Conservation (phyloP, 768 basidiomycete species). For the Termitomyces sp. region DNA sequence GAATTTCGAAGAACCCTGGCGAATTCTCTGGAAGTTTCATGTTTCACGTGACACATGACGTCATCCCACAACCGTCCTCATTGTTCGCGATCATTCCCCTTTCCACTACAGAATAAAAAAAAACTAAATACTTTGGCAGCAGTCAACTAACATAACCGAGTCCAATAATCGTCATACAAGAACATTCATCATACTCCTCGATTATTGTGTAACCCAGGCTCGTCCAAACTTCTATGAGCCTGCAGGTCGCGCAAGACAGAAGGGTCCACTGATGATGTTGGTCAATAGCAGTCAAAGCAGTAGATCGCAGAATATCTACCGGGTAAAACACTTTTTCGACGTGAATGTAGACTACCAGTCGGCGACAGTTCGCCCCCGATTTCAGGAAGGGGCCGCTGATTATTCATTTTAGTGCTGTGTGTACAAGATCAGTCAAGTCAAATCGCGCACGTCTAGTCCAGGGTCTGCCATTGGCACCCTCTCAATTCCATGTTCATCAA, state of each 20-base stretch:
- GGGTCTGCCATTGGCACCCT: conserved; percentile 92
- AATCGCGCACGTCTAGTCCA: conserved; percentile 69
- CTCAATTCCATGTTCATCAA: conserved; percentile 82
- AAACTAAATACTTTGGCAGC: conserved; percentile 2
- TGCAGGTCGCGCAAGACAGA: conserved; percentile 85
- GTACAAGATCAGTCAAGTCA: neutral
- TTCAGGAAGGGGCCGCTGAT: conserved; percentile 65
- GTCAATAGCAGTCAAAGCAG: neutral
- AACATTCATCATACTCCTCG: conserved; percentile 15
- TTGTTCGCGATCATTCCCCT: neutral
- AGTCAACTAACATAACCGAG: conserved; percentile 1
- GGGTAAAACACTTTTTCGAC: conserved; percentile 93
- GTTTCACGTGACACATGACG: conserved; percentile 32
- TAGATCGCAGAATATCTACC: conserved; percentile 41
- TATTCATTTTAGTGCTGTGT: conserved; percentile 1
- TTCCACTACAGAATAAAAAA: conserved; percentile 5
- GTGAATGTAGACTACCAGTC: conserved; percentile 72
- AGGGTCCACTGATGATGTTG: conserved; percentile 64
- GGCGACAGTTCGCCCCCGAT: conserved; percentile 60
- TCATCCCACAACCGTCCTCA: conserved; percentile 7
- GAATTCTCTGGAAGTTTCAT: conserved; percentile 46
- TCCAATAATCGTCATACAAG: neutral
- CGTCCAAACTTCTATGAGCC: conserved; percentile 81
- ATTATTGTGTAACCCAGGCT: conserved; percentile 27
- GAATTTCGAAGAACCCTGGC: conserved; percentile 32